These are phyloP conservation scores for Penicillium waksmanii DNA, from an alignment of 495 filamentous ascomycete species.

Conservation along the genomic window DNA sequence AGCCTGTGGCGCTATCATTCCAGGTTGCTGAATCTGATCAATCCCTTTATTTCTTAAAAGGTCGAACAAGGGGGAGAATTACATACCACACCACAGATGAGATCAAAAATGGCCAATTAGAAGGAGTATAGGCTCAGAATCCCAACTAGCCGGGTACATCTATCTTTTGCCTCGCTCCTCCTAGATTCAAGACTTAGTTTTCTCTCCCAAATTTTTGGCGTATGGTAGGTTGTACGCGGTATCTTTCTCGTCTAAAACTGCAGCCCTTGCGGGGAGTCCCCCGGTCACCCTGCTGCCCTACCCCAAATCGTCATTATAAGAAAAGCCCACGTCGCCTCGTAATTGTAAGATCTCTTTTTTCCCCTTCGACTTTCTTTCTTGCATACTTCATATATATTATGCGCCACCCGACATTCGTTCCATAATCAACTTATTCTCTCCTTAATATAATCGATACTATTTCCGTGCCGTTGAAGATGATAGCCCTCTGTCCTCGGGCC, in stretches of 20 bases:
- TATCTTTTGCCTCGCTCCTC: conserved; percentile 2
- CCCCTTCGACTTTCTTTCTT: neutral
- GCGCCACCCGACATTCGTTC: neutral
- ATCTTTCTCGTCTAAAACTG: conserved; percentile 7
- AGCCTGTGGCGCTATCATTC: conserved; percentile 21
- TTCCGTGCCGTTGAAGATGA: conserved; percentile 7
- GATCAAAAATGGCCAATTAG: conserved; percentile 18
- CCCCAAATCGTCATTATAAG: conserved; percentile 15
- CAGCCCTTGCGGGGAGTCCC: conserved; percentile 21
- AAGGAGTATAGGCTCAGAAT: neutral
- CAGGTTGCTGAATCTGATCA: conserved; percentile 24
- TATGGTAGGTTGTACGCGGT: conserved; percentile 22
- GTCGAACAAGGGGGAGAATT: conserved; percentile 23
- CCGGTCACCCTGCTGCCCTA: conserved; percentile 8
- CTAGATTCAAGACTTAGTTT: conserved; percentile 10
- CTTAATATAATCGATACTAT: neutral
- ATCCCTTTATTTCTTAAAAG: conserved; percentile 19
- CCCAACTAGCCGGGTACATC: neutral
- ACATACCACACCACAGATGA: conserved; percentile 17
- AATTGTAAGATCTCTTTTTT: neutral
- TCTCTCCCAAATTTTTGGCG: conserved; percentile 2
- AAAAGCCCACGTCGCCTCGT: neutral
- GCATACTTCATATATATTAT: conserved; percentile 1
- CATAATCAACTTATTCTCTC: neutral
- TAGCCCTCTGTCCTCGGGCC: neutral